A percentile compares a stretch with the other conserved stretches of the same genome.
Evolutionary conservation across 1,284 basidiomycete species (phyloP).

Genomic region (Gomphus sp.): DNA sequence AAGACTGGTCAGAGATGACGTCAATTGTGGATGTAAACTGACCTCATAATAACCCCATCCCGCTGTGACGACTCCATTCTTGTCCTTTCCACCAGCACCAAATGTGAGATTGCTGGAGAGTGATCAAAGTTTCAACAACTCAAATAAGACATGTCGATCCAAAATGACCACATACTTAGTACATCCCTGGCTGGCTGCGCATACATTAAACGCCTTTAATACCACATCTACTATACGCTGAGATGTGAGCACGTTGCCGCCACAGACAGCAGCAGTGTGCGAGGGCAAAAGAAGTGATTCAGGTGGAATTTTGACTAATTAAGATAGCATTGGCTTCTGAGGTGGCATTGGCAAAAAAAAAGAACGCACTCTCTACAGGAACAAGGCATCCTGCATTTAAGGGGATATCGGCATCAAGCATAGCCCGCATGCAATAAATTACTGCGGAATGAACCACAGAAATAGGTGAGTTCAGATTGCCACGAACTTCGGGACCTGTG

Average conservation of each 20-base stretch:
- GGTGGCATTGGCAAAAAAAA: not conserved
- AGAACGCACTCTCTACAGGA: slow-evolving; percentile 55
- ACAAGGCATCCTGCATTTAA: slow-evolving; percentile 90
- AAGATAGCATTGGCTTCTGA: slow-evolving; percentile 1
- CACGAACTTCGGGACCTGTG: slow-evolving; percentile 82
- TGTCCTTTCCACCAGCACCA: slow-evolving; percentile 80
- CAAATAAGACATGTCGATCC: not conserved
- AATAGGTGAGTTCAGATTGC: slow-evolving; percentile 85
- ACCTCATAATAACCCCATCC: slow-evolving; percentile 97
- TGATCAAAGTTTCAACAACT: not conserved
- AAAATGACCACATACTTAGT: slow-evolving; percentile 51
- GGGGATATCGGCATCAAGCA: slow-evolving; percentile 89
- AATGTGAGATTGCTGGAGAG: slow-evolving; percentile 78
- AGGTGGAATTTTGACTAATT: slow-evolving; percentile 68
- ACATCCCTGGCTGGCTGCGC: slow-evolving; percentile 90
- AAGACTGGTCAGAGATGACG: not conserved
- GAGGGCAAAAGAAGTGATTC: slow-evolving; percentile 79
- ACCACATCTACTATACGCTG: slow-evolving; percentile 96
- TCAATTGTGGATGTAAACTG: not conserved
- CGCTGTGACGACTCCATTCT: slow-evolving; percentile 61
- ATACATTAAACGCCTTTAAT: slow-evolving; percentile 86
- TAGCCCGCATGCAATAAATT: slow-evolving; percentile 91
- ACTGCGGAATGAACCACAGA: slow-evolving; percentile 85
- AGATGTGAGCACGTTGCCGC: slow-evolving; percentile 87
- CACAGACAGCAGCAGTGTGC: slow-evolving; percentile 83